phyloP scores from a whole-genome alignment of 768 basidiomycete species.

The Suillus discolor region DNA sequence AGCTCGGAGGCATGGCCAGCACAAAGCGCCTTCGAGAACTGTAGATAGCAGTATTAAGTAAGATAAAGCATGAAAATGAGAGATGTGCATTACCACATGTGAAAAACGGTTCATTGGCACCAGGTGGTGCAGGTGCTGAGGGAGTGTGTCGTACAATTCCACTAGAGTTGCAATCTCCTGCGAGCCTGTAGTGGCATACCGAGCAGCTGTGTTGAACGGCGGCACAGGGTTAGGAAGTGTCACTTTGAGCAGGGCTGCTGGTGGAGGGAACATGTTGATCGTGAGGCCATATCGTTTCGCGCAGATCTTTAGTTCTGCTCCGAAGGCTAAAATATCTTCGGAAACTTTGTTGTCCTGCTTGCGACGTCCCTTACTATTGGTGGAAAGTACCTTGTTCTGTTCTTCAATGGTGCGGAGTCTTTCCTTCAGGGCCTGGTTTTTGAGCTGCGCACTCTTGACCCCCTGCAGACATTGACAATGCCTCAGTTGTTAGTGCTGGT shows the following conservation, averaged over 20 bases:
- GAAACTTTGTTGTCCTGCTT: too few relatives aligned
- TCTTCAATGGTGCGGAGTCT: too few relatives aligned
- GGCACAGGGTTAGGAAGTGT: neutral
- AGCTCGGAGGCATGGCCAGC: neutral
- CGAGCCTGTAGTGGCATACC: neutral
- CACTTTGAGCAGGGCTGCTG: neutral
- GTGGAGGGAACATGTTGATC: neutral
- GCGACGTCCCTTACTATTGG: too few relatives aligned
- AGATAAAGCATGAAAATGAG: too few relatives aligned
- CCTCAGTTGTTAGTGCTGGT: too few relatives aligned
- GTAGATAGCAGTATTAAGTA: neutral
- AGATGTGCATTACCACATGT: neutral
- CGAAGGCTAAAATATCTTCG: too few relatives aligned
- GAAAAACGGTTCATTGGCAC: neutral
- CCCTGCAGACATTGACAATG: too few relatives aligned
- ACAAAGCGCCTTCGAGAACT: slow-evolving; percentile 1
- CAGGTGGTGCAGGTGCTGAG: neutral
- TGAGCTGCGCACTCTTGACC: too few relatives aligned
- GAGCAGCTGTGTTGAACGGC: neutral
- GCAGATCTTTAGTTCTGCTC: too few relatives aligned
- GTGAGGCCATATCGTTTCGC: neutral
- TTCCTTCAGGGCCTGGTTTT: too few relatives aligned
- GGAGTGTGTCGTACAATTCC: neutral
- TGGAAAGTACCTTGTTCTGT: too few relatives aligned
- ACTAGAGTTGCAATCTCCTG: neutral